A percentile compares a stretch with the other conserved stretches of the same genome.
Conservation (phyloP, 768 basidiomycete species). For the Aureoboletus auriporus region DNA sequence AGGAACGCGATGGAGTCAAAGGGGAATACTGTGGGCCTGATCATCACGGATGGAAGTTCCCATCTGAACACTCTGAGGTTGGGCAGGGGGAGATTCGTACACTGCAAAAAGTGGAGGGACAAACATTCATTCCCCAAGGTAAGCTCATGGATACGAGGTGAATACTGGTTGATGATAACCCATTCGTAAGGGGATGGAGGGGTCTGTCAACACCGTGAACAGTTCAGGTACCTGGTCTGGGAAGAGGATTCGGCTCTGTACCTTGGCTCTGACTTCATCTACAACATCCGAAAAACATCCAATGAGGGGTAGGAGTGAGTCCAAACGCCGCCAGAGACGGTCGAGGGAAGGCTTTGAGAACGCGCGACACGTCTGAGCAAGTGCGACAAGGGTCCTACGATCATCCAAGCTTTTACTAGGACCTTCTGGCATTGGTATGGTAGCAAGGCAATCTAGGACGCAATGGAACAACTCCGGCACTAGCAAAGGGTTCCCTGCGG, state of each 20-base stretch:
- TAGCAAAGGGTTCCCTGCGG: background rate
- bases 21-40: too few species aligned
- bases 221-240: too few species aligned
- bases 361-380: background rate
- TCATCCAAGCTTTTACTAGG: too few species aligned
- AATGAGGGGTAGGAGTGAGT: background rate
- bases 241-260: background rate
- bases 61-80: slow-evolving; percentile 1
- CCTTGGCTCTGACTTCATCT: background rate
- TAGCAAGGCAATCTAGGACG: background rate
- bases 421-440: background rate
- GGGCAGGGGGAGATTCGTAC: background rate
- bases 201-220: background rate
- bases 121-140: background rate
- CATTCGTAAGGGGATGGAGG: background rate
- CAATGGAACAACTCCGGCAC: background rate
- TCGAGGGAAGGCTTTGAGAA: background rate
- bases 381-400: background rate
- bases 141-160: background rate
- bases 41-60: background rate
- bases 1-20: background rate
- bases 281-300: background rate
- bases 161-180: background rate
- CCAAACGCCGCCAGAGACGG: background rate
- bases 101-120: background rate